These are phyloP conservation scores for Colletotrichum sojae DNA, from an alignment of 2,329 filamentous ascomycete genomes.

Conservation along the genomic window DNA sequence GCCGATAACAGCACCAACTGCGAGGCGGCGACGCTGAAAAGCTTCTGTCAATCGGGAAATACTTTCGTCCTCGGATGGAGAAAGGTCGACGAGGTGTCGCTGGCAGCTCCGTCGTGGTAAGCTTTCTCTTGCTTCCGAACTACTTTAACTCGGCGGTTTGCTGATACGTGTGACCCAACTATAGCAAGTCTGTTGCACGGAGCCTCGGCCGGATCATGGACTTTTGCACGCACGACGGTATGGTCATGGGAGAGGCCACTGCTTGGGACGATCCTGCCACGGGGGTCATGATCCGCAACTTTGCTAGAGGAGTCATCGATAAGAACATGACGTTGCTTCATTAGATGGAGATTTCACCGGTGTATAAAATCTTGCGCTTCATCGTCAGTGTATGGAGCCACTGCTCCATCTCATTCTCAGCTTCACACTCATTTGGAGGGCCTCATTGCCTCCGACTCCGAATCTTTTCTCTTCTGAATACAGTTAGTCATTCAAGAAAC, in stretches of 20 bases:
- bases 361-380: too few relatives aligned
- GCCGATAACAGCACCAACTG: background rate
- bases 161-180: background rate
- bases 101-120: constrained; percentile 19
- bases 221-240: constrained; percentile 6
- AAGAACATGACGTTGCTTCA: background rate
- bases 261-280: constrained; percentile 12
- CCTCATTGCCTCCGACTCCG: too few relatives aligned
- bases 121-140: background rate
- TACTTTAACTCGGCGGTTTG: background rate
- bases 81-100: constrained; percentile 8
- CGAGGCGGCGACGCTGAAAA: background rate
- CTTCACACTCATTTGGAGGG: too few relatives aligned
- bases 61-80: constrained; percentile 28
- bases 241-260: constrained; percentile 18
- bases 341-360: too few relatives aligned
- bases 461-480: too few relatives aligned
- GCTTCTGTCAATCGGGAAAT: constrained; percentile 1
- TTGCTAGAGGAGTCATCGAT: background rate
- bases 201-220: constrained; percentile 24
- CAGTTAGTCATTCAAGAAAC: too few relatives aligned
- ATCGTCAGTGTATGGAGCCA: too few relatives aligned
- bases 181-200: constrained; percentile 3
- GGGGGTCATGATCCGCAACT: constrained; percentile 22
- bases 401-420: too few relatives aligned